phyloP scores from a whole-genome alignment of 148 eudicot species.

The Rhododendron molle region DNA sequence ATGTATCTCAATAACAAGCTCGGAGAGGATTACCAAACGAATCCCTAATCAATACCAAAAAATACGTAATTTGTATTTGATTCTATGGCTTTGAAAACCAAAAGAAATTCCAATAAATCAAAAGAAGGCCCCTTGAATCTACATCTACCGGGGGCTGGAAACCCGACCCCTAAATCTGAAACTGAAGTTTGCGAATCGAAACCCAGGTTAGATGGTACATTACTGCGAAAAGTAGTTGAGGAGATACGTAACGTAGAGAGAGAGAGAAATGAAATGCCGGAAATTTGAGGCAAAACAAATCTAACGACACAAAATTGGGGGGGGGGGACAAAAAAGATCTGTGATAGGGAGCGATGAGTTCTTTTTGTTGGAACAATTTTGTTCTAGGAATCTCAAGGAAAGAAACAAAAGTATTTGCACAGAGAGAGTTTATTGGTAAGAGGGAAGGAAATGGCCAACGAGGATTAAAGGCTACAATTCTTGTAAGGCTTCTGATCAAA shows the following conservation, averaged over 20 bases:
- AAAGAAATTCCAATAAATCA: neutral
- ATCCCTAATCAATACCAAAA: neutral
- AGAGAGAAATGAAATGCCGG: neutral
- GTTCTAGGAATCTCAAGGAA: neutral
- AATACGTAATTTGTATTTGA: neutral
- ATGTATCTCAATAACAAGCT: neutral
- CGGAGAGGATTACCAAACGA: neutral
- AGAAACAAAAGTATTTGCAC: neutral
- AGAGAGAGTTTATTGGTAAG: neutral
- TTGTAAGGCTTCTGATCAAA: too few species aligned
- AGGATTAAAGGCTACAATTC: too few species aligned
- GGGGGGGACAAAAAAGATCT: constrained; percentile 11
- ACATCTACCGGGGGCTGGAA: constrained; percentile 1
- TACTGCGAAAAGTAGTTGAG: neutral
- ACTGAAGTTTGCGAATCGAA: neutral
- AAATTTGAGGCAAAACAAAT: neutral
- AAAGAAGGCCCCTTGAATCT: neutral
- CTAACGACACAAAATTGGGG: constrained; percentile 14
- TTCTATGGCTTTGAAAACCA: neutral
- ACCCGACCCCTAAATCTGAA: constrained; percentile 6
- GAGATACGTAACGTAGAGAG: neutral
- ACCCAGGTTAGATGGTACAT: constrained; percentile 5
- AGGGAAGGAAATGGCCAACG: too few species aligned
- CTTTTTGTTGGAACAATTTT: neutral
- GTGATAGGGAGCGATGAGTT: neutral